These are phyloP conservation scores for Malassezia japonica DNA, from an alignment of 1,284 basidiomycete genomes.

Conservation along the genomic window DNA sequence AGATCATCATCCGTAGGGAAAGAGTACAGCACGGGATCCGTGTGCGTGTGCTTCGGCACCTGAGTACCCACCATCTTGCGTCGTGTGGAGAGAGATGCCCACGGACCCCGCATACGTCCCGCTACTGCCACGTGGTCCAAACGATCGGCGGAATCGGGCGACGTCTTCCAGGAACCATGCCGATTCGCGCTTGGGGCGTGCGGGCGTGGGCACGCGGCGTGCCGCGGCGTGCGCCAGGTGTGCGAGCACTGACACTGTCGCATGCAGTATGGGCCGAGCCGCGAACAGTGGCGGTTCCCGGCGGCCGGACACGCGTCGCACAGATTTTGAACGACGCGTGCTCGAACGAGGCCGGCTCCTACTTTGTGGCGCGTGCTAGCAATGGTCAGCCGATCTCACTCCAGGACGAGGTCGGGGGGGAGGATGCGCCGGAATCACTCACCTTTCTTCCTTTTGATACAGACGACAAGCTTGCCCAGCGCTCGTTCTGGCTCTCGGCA, in stretches of 20 bases:
- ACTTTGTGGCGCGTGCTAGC: constrained; percentile 11
- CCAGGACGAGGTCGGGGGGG: neutral
- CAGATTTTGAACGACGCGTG: constrained; percentile 8
- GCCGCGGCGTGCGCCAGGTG: neutral
- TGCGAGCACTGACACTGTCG: neutral
- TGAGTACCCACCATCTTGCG: constrained; percentile 4
- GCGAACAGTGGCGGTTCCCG: neutral
- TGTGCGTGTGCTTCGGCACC: constrained; percentile 16
- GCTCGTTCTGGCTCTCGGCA: constrained; percentile 19
- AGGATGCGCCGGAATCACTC: neutral
- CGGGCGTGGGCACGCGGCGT: neutral
- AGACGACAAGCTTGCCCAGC: constrained; percentile 10
- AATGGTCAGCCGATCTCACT: constrained; percentile 5
- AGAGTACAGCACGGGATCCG: constrained; percentile 61
- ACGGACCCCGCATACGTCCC: neutral
- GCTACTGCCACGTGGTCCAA: neutral
- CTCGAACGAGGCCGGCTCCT: constrained; percentile 11
- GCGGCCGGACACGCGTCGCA: neutral
- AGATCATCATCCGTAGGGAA: constrained; percentile 57
- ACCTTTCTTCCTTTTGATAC: constrained; percentile 12
- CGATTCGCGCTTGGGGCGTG: neutral
- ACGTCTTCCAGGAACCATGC: constrained; percentile 1
- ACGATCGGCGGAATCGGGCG: constrained; percentile 1
- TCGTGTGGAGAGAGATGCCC: neutral
- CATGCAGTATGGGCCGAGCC: neutral